These are phyloP conservation scores for Microascus cirrosus DNA, from an alignment of 2,329 filamentous ascomycete species.

Conservation along the genomic window DNA sequence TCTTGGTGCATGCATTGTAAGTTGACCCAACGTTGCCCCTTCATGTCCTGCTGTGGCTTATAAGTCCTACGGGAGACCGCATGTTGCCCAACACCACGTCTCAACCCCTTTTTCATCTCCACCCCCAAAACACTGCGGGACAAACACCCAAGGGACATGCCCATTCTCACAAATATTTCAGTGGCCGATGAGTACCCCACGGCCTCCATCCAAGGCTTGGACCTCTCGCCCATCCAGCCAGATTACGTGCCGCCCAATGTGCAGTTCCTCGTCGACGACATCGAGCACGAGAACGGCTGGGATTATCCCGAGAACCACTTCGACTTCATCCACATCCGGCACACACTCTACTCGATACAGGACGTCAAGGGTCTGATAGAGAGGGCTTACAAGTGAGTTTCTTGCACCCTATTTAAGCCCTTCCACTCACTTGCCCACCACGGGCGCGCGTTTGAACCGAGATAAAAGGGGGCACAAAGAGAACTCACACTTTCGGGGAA, in stretches of 20 bases:
- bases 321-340: constrained; percentile 37
- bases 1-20: constrained; percentile 38
- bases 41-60: background rate
- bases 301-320: constrained; percentile 30
- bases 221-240: constrained; percentile 40
- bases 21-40: constrained; percentile 12
- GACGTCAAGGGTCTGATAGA: constrained; percentile 27
- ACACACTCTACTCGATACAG: constrained; percentile 31
- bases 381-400: constrained; percentile 27
- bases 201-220: constrained; percentile 32
- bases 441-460: background rate
- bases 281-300: constrained; percentile 39
- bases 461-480: background rate
- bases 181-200: constrained; percentile 35
- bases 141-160: background rate
- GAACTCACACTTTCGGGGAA: background rate
- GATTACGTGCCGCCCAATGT: constrained; percentile 38
- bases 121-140: background rate
- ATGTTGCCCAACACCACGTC: background rate
- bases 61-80: background rate
- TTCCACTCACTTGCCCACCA: background rate
- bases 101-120: background rate
- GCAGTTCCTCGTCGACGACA: constrained; percentile 39
- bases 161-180: constrained; percentile 33
- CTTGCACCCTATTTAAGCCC: background rate